These are phyloP conservation scores for Populus tremula DNA, from an alignment of 345 rosid species.

Conservation along the genomic window DNA sequence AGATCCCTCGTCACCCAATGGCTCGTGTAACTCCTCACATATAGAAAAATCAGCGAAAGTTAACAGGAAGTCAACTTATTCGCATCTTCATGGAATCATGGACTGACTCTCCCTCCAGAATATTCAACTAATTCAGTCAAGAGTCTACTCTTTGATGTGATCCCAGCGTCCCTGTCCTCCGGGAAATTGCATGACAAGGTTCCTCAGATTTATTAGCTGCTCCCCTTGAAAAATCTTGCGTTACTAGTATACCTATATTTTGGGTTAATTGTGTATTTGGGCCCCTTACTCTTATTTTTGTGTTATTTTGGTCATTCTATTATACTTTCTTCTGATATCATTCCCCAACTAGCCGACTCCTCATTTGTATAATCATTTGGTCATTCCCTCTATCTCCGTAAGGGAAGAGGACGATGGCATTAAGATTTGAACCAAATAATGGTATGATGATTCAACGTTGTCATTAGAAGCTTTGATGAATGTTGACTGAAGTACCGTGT, in stretches of 20 bases:
- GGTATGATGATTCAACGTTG: background rate
- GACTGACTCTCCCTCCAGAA: background rate
- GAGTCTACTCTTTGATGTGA: background rate
- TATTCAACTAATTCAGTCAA: background rate
- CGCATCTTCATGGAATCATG: constrained; percentile 17
- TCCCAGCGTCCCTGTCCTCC: background rate
- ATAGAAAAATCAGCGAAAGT: background rate
- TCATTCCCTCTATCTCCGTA: background rate
- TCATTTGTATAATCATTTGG: background rate
- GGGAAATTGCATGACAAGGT: background rate
- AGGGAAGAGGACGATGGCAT: too few species aligned
- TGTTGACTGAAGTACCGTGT: background rate
- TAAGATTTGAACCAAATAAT: too few species aligned
- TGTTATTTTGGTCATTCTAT: too few species aligned
- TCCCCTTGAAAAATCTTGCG: background rate
- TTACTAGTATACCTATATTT: too few species aligned
- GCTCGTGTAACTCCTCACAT: background rate
- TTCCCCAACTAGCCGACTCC: too few species aligned
- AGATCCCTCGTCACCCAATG: background rate
- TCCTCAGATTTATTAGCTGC: background rate
- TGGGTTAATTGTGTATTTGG: background rate
- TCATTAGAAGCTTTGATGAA: background rate
- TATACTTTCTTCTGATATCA: too few species aligned
- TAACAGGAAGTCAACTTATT: background rate
- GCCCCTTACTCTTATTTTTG: background rate